These are phyloP conservation scores for Capronia coronata DNA, from an alignment of 2,329 filamentous ascomycete genomes.

Conservation along the genomic window DNA sequence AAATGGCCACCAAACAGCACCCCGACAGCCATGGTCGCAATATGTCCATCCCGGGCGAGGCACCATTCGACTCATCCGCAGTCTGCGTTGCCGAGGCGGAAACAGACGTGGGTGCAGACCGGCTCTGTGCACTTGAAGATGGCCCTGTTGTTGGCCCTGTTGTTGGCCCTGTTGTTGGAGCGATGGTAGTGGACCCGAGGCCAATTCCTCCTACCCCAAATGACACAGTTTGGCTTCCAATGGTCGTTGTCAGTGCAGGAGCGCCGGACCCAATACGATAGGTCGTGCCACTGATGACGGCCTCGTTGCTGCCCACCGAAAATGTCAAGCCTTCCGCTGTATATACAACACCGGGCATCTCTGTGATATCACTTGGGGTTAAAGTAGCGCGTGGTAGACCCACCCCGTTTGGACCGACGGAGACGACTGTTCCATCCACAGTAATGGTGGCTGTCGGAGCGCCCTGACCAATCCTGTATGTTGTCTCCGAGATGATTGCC, in stretches of 20 bases:
- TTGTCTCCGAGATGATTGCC: conserved; percentile 28
- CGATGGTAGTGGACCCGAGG: conserved; percentile 38
- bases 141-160: conserved; percentile 18
- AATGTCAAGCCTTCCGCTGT: conserved; percentile 26
- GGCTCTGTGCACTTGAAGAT: conserved; percentile 8
- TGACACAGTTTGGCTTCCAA: conserved; percentile 47
- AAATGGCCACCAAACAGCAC: conserved; percentile 6
- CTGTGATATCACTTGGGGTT: conserved; percentile 10
- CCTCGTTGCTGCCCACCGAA: conserved; percentile 26
- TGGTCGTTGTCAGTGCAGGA: conserved; percentile 39
- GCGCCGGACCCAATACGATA: conserved; percentile 48
- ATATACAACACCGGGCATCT: conserved; percentile 15
- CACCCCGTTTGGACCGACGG: conserved; percentile 27
- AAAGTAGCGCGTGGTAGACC: conserved; percentile 28
- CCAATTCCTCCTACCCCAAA: conserved; percentile 48
- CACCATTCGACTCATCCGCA: neutral
- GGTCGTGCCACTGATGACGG: conserved; percentile 45
- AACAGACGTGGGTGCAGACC: conserved; percentile 1
- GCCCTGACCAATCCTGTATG: conserved; percentile 27
- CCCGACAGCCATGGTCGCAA: neutral
- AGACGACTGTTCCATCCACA: conserved; percentile 27
- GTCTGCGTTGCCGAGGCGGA: conserved; percentile 10
- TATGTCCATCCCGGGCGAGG: neutral
- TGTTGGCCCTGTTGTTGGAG: conserved; percentile 15
- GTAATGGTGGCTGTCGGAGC: conserved; percentile 25